A percentile compares a stretch with the other conserved stretches of the same genome.
phyloP scores from a whole-genome alignment of 768 basidiomycete genomes.

The Tylopilus plumbeoviolaceoides region DNA sequence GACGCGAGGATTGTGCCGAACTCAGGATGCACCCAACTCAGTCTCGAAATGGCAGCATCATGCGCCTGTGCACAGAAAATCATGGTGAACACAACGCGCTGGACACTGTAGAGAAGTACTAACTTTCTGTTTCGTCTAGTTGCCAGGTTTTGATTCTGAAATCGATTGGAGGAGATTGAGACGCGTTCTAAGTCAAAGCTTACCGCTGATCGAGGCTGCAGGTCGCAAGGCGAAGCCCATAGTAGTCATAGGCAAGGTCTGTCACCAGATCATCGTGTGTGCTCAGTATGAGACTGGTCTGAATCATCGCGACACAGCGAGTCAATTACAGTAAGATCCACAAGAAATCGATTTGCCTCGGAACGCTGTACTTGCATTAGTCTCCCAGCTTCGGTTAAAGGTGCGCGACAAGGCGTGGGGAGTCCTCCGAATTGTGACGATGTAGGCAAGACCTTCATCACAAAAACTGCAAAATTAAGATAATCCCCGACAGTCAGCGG shows the following conservation, averaged over 20 bases:
- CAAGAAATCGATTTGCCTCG: constrained; percentile 27
- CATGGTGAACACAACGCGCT: not conserved
- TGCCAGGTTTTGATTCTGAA: constrained; percentile 88
- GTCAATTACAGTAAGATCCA: not conserved
- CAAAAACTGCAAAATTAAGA: no score
- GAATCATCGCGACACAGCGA: constrained; percentile 52
- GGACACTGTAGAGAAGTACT: not conserved
- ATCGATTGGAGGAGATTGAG: no score
- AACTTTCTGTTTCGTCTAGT: constrained; percentile 71
- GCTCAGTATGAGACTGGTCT: constrained; percentile 73
- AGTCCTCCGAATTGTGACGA: constrained; percentile 53
- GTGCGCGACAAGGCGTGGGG: constrained; percentile 54
- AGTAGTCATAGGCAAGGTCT: no score
- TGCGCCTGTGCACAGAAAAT: no score
- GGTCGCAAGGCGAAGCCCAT: no score
- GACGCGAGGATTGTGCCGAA: no score
- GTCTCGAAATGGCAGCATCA: no score
- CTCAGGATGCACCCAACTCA: no score
- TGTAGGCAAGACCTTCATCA: no score
- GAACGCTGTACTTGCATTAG: constrained; percentile 42
- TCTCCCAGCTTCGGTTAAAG: constrained; percentile 47
- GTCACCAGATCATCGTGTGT: constrained; percentile 78
- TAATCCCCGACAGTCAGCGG: no score
- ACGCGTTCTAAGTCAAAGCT: no score
- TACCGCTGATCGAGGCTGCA: no score